Conservation (phyloP, 495 filamentous ascomycete genomes). For the Talaromyces ruber region DNA sequence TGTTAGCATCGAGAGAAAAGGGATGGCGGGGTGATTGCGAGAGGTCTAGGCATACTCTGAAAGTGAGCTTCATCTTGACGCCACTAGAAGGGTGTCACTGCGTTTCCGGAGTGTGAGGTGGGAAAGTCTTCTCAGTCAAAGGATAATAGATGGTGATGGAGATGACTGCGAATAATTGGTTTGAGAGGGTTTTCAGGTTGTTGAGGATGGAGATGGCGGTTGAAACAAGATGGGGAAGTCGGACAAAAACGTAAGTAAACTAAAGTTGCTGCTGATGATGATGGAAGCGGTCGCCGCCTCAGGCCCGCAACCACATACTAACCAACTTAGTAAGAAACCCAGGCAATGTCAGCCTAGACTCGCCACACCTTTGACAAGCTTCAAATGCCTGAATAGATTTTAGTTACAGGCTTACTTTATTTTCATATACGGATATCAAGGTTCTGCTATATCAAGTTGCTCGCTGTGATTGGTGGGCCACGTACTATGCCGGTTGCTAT, state of each 20-base stretch:
- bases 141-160: background rate
- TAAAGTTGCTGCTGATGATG: background rate
- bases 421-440: background rate
- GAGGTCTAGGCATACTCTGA: conserved; percentile 51
- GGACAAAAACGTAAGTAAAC: background rate
- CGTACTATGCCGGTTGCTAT: background rate
- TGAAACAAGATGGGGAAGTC: background rate
- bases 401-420: background rate
- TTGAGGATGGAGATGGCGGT: background rate
- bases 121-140: background rate
- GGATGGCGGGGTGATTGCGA: conserved; percentile 12
- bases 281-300: conserved; percentile 1
- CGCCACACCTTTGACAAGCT: background rate
- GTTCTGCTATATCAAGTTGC: background rate
- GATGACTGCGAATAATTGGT: background rate
- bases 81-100: conserved; percentile 10
- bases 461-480: background rate
- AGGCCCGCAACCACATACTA: background rate
- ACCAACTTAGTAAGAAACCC: background rate
- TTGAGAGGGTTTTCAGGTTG: background rate
- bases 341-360: background rate
- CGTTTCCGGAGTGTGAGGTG: background rate
- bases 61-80: conserved; percentile 72
- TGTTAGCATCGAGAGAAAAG: conserved; percentile 10
- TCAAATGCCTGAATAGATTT: background rate